Base-by-base conservation (phyloP, 257 asterid species). In the Nicotiana benthamiana region DNA sequence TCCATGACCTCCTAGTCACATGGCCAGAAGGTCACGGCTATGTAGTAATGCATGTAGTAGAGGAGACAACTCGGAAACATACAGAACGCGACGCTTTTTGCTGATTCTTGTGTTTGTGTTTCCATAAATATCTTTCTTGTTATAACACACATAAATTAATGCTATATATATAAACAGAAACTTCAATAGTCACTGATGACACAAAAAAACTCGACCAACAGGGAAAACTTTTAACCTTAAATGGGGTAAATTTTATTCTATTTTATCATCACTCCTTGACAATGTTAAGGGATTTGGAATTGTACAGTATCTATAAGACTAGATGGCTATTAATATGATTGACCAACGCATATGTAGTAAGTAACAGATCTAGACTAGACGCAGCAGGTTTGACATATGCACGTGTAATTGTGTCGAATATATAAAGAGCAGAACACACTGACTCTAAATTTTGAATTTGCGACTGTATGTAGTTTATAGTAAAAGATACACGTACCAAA, bases 401-500 rank as follows among this genome's bases (percentile, higher is more conserved):
- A 51, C 16, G 32, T 61, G 34, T 61, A 12, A 64, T 15, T 64
- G 68, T 40, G 4, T 8, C 13, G 1, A 11, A 2, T 64, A 15
- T 64, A 9, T 10, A 20, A 40, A 68, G 13, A 36, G 76, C 30
- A 68, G 18, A 68, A 68, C 56, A 40, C 62, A 18, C 26, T n/a
- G 10, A 56, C 9, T 6, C 62, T 18, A 56, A 18, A 56, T 5
- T 56, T n/a, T 18, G 26, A 40, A 68, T 22, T 70, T 3, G 20
- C 20, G 22, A 22, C 0, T 70, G 59, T 70, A 43, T 4, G 18
- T 1, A 72, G 34, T 72, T 1, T 46, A 72, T 72, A 17, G 13
- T 46, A 24, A 72, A 72, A 46, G 60, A 15, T 46, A 46, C 2
- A 46, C 24, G 24, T 85, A 93, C 98, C 93, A 94, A 75, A n/a